A percentile compares a stretch with the other conserved stretches of the same genome.
phyloP scores from a whole-genome alignment of 2,329 filamentous ascomycete genomes.

The Aspergillus udagawae region DNA sequence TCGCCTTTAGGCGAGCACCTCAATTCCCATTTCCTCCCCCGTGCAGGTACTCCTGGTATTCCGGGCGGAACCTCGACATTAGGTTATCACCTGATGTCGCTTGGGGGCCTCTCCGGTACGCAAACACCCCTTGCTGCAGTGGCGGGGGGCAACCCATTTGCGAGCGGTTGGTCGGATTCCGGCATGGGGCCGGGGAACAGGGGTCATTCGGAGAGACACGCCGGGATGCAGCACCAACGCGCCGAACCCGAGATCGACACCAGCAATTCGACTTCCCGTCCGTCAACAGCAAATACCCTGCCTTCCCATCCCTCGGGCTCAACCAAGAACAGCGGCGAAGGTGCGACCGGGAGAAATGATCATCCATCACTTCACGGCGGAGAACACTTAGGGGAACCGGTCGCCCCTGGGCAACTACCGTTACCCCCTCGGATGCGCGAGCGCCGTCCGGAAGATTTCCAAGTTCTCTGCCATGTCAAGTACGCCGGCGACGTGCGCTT shows the following conservation, averaged over 20 bases:
- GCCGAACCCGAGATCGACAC: slow-evolving; percentile 33
- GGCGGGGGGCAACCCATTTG: slow-evolving; percentile 40
- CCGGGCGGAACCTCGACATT: slow-evolving; percentile 48
- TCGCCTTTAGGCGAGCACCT: slow-evolving; percentile 37
- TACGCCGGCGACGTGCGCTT: slow-evolving; percentile 86
- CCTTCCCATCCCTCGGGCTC: slow-evolving; percentile 29
- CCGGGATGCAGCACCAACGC: slow-evolving; percentile 19
- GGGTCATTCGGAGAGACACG: slow-evolving; percentile 13
- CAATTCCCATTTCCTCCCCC: slow-evolving; percentile 40
- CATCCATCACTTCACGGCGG: slow-evolving; percentile 16
- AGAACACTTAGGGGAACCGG: slow-evolving; percentile 18
- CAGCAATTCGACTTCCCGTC: slow-evolving; percentile 37
- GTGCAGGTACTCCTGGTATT: slow-evolving; percentile 45
- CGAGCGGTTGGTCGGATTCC: slow-evolving; percentile 34
- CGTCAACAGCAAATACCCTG: slow-evolving; percentile 40
- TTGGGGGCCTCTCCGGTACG: slow-evolving; percentile 46
- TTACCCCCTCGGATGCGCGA: slow-evolving; percentile 61
- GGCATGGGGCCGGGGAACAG: slow-evolving; percentile 18
- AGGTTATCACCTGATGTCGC: slow-evolving; percentile 46
- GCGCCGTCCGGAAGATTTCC: slow-evolving; percentile 77
- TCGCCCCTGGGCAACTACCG: slow-evolving; percentile 16
- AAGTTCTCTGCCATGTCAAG: slow-evolving; percentile 84
- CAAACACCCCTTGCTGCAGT: slow-evolving; percentile 47
- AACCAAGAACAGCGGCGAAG: slow-evolving; percentile 25
- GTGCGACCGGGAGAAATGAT: slow-evolving; percentile 15